A percentile compares a stretch with the other conserved stretches of the same genome.
Evolutionary conservation across 2,329 filamentous ascomycete species (phyloP).

Genomic region (Sporothrix phasma): DNA sequence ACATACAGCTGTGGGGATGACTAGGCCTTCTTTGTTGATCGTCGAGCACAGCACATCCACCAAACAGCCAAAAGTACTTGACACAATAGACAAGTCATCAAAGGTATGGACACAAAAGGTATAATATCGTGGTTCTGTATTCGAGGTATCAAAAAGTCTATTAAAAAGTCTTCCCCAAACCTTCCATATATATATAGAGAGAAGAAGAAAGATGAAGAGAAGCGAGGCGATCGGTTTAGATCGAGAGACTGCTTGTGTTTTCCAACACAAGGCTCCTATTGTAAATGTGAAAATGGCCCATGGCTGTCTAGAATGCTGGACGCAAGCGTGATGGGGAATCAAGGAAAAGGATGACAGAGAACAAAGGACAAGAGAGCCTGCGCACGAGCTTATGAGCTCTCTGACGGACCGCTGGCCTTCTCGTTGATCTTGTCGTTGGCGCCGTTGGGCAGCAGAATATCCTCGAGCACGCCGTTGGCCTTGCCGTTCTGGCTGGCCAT

Average conservation of each 20-base stretch:
- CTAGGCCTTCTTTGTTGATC: not conserved
- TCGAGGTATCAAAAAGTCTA: not conserved
- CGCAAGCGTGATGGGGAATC: too few relatives aligned
- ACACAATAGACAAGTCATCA: too few relatives aligned
- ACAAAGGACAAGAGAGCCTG: not conserved
- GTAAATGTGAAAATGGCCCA: too few relatives aligned
- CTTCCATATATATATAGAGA: not conserved
- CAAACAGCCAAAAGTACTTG: too few relatives aligned
- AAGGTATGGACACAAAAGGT: too few relatives aligned
- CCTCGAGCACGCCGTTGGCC: constrained; percentile 14
- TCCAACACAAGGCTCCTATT: not conserved
- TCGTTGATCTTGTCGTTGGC: constrained; percentile 9
- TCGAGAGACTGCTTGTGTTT: not conserved
- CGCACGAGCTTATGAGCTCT: not conserved
- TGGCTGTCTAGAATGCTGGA: too few relatives aligned
- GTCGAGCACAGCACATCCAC: not conserved
- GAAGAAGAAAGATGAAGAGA: not conserved
- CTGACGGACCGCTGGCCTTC: constrained; percentile 1
- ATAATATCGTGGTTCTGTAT: not conserved
- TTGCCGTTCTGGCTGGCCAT: constrained; percentile 12
- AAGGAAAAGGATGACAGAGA: not conserved
- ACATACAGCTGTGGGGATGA: not conserved
- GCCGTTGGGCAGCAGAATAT: constrained; percentile 6
- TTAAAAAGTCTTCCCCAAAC: not conserved
- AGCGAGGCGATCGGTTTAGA: not conserved